Base-by-base conservation (phyloP, 306 rosid genomes). In the Quercus wislizeni region DNA sequence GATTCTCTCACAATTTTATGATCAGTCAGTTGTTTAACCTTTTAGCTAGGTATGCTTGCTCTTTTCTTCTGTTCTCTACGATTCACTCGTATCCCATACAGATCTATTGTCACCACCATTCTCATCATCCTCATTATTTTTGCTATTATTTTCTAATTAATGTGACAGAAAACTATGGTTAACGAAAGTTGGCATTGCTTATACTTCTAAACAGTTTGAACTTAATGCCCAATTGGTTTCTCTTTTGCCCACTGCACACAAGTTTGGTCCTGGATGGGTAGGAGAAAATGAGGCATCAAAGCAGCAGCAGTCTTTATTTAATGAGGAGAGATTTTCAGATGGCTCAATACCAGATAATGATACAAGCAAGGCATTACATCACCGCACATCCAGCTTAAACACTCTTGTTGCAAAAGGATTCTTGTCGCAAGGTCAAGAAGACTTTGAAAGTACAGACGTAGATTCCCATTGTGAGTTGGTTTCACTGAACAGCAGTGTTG, bases 191-290 rank as follows among this genome's bases (percentile, higher is more conserved):
- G 54, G 17, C 54, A 49, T 49, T 49, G 54, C 54, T 12, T 12
- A 49, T 49, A 49, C 3, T 49, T 49, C 46, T 41, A 8, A 7
- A 41, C 46, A 41, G 46, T 8, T 8, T 41, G 12, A 41, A 41
- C 46, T 41, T 41, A 41, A 41, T 41, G 46, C 46, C 46, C 2
- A 41, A 41, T 38, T 35, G 46, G 46, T 41, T 41, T 41, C 46
- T 41, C 12, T 89, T 81, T 85, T 91, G 74, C 91, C 97, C n/a
- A 3, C 8, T 57, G 92, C 91, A 81, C 82, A 84, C 51, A 83
- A 84, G 71, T 89, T 87, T 76, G 91, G 95, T 82, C 91, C 88
- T 21, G 92, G 92, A 71, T 85, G 90, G 91, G 80, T 83, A 12
- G 86, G 88, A 57, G 95, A 89, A 74, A 84, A 82, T 20, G 91